phyloP scores from a whole-genome alignment of 768 basidiomycete species.

The Lactarius sanguifluus region DNA sequence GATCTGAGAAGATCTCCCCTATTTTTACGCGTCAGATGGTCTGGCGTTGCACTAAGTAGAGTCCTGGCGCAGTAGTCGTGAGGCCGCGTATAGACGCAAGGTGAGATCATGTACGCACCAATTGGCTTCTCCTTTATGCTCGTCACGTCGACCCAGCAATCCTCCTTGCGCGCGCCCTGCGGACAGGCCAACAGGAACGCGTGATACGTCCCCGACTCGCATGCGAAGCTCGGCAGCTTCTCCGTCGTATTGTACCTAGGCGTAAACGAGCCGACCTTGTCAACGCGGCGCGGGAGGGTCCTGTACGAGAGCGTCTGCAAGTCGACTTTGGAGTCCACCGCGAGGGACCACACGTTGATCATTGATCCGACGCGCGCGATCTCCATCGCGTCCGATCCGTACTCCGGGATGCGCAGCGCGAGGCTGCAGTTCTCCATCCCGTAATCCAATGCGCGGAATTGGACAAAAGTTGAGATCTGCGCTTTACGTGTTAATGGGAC shows the following conservation, averaged over 20 bases:
- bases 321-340: constrained; percentile 2
- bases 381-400: constrained; percentile 3
- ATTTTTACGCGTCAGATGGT: neutral
- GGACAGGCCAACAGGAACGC: constrained; percentile 11
- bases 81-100: neutral
- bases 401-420: neutral
- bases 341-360: constrained; percentile 10
- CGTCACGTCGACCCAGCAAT: constrained; percentile 11
- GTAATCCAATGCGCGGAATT: constrained; percentile 18
- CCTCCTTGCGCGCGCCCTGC: constrained; percentile 7
- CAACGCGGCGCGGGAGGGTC: neutral
- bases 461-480: constrained; percentile 17
- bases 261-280: constrained; percentile 10
- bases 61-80: neutral
- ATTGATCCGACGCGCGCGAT: constrained; percentile 3
- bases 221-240: constrained; percentile 4
- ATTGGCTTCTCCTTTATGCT: constrained; percentile 7
- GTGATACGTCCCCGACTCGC: constrained; percentile 9
- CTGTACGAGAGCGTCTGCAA: constrained; percentile 1
- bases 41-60: neutral
- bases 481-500: neutral
- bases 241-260: constrained; percentile 12
- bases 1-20: too few relatives aligned
- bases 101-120: neutral
- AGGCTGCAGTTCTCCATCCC: constrained; percentile 17